These are phyloP conservation scores for Russula lepida DNA, from an alignment of 768 basidiomycete genomes.

Conservation along the genomic window DNA sequence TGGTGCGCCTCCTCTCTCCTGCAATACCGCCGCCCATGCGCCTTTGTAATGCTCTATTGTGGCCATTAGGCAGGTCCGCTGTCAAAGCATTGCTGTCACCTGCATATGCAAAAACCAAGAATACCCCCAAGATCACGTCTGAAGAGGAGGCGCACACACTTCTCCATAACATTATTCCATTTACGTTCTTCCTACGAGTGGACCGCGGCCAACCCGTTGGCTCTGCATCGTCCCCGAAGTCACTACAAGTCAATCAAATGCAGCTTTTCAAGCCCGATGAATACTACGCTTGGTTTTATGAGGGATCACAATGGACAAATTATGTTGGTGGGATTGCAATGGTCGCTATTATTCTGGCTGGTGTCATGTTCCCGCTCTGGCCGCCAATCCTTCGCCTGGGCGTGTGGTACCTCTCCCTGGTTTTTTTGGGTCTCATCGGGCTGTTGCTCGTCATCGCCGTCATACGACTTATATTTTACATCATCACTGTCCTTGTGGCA, in stretches of 20 bases:
- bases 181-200: constrained; percentile 88
- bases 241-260: constrained; percentile 70
- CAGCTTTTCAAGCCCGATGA: constrained; percentile 70
- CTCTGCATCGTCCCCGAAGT: constrained; percentile 68
- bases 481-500: constrained; percentile 79
- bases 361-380: constrained; percentile 99
- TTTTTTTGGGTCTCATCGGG: constrained; percentile 77
- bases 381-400: constrained; percentile 86
- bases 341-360: constrained; percentile 90
- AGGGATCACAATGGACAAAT: constrained; percentile 88
- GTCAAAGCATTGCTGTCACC: constrained; percentile 88
- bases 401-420: constrained; percentile 92
- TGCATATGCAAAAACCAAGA: constrained; percentile 83
- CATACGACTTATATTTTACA: constrained; percentile 86
- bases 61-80: constrained; percentile 73
- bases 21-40: constrained; percentile 5
- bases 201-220: constrained; percentile 62
- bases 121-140: constrained; percentile 59
- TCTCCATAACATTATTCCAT: constrained; percentile 64
- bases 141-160: constrained; percentile 69
- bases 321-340: constrained; percentile 85
- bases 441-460: constrained; percentile 88
- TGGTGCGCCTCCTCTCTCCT: constrained; percentile 20
- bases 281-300: constrained; percentile 97
- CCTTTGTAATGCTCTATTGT: background rate